Evolutionary conservation across 192 early-diverging fungal genomes (phyloP).

Genomic region (Gryganskiella cystojenkinii): DNA sequence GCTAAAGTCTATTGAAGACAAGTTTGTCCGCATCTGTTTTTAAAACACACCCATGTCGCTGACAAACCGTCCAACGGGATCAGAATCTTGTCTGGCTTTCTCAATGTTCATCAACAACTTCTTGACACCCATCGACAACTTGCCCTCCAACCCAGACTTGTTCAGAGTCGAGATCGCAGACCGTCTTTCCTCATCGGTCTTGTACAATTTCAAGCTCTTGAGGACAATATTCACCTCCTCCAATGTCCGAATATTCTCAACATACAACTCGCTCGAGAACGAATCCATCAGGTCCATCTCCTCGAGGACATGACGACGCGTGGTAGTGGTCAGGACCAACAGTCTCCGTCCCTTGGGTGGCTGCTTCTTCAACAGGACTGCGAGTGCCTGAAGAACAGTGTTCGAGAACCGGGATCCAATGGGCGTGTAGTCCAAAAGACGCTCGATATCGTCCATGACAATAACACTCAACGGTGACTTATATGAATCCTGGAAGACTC

Average conservation of each 20-base stretch:
- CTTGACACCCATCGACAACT: conserved; percentile 89
- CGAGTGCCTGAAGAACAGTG: conserved; percentile 88
- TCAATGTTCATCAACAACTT: conserved; percentile 91
- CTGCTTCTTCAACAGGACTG: conserved; percentile 92
- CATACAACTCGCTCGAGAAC: conserved; percentile 88
- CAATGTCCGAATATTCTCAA: conserved; percentile 81
- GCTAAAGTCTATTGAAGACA: too few relatives aligned
- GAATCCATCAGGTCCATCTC: conserved; percentile 89
- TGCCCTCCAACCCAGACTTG: conserved; percentile 61
- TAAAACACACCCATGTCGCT: conserved; percentile 54
- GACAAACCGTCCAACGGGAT: conserved; percentile 85
- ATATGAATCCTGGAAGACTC: conserved; percentile 97
- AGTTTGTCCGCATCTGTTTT: too few relatives aligned
- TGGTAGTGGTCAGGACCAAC: conserved; percentile 93
- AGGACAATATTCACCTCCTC: conserved; percentile 78
- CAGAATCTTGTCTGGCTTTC: conserved; percentile 88
- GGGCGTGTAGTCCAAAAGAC: conserved; percentile 90
- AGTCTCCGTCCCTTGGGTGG: conserved; percentile 87
- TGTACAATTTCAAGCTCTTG: conserved; percentile 75
- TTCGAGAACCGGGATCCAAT: conserved; percentile 98
- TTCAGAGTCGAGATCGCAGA: conserved; percentile 64
- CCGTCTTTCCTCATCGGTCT: conserved; percentile 66
- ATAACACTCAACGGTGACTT: conserved; percentile 94
- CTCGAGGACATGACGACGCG: conserved; percentile 78
- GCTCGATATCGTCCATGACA: conserved; percentile 95